Conservation (phyloP, 495 filamentous ascomycete genomes). For the Podospora comata region DNA sequence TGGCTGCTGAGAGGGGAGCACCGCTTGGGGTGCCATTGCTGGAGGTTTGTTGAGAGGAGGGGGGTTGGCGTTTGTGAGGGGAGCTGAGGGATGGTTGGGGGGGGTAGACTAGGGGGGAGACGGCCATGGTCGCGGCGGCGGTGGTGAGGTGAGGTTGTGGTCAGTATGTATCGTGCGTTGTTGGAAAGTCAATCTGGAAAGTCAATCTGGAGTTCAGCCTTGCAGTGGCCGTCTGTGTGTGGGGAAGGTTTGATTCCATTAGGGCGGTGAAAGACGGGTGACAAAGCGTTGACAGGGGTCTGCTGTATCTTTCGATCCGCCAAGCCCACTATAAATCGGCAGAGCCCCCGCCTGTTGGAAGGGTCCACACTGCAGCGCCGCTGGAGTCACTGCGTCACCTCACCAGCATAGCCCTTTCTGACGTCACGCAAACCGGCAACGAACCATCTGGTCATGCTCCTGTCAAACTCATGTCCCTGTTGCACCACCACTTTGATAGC, state of each 20-base stretch:
- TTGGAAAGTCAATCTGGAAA: neutral
- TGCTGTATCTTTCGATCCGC: neutral
- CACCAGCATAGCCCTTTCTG: neutral
- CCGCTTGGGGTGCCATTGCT: neutral
- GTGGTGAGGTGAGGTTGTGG: neutral
- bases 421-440: neutral
- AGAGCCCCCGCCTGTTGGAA: neutral
- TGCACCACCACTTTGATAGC: neutral
- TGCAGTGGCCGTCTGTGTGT: neutral
- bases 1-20: slow-evolving; percentile 15
- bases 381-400: neutral
- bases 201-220: neutral
- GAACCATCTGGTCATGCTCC: neutral
- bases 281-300: neutral
- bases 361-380: neutral
- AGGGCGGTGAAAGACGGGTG: too few relatives aligned
- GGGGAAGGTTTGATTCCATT: too few relatives aligned
- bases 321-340: neutral
- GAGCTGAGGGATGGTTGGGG: neutral
- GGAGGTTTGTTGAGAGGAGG: neutral
- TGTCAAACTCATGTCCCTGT: neutral
- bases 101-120: neutral
- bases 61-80: neutral
- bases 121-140: neutral
- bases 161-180: neutral